phyloP scores from a whole-genome alignment of 1,284 basidiomycete species.

The Termitomyces sp. region DNA sequence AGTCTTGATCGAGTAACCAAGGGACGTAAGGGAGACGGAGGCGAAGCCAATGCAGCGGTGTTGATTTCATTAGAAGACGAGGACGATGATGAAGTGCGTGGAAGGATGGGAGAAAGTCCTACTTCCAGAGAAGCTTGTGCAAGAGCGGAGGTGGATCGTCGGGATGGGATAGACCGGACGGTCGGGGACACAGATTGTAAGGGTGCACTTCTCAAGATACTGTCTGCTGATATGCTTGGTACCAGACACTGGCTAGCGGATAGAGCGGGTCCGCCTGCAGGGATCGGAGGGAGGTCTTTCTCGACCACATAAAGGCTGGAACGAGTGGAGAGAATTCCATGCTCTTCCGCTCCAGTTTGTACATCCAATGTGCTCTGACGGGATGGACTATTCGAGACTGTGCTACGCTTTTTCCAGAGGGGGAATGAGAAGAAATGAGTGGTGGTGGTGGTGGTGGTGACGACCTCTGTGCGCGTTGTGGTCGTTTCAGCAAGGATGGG shows the following conservation, averaged over 20 bases:
- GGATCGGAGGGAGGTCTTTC: constrained; percentile 67
- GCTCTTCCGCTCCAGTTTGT: constrained; percentile 11
- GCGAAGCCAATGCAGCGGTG: constrained; percentile 31
- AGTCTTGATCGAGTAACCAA: constrained; percentile 21
- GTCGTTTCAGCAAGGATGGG: constrained; percentile 42
- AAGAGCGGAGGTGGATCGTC: constrained; percentile 40
- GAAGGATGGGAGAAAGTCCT: constrained; percentile 49
- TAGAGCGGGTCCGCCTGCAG: constrained; percentile 27
- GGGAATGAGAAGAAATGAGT: constrained; percentile 65
- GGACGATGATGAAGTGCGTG: constrained; percentile 37
- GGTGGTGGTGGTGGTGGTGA: constrained; percentile 47
- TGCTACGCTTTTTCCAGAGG: constrained; percentile 53
- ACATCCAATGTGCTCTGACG: constrained; percentile 16
- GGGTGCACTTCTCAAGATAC: neutral
- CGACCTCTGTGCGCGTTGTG: constrained; percentile 44
- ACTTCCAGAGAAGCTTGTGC: constrained; percentile 56
- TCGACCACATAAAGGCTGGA: constrained; percentile 36
- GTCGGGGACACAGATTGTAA: neutral
- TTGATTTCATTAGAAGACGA: constrained; percentile 37
- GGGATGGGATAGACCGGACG: constrained; percentile 16
- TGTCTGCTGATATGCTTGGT: neutral
- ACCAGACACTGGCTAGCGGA: neutral
- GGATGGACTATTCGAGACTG: constrained; percentile 25
- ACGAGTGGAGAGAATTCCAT: constrained; percentile 17
- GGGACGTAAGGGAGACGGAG: constrained; percentile 16